Evolutionary conservation across 179 eudicot species (phyloP).

Genomic region (Heliamphora pulchella): DNA sequence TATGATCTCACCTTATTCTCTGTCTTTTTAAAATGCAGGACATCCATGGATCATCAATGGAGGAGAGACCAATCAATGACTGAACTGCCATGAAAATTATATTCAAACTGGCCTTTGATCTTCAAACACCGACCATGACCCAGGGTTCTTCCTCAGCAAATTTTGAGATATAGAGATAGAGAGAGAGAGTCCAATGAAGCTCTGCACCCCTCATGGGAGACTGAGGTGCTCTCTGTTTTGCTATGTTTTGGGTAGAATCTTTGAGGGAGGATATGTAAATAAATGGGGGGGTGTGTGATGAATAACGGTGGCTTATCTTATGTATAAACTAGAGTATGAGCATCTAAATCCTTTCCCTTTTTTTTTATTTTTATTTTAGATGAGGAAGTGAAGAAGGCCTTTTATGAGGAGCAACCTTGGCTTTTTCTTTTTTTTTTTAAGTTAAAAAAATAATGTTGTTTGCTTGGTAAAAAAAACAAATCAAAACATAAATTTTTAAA

Average conservation of each 20-base stretch:
- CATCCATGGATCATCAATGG: conserved; percentile 55
- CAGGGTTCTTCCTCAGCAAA: neutral
- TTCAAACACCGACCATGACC: neutral
- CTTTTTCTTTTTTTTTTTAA: no score
- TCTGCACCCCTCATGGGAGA: neutral
- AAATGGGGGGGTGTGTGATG: neutral
- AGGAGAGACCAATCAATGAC: conserved; percentile 25
- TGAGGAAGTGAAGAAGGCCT: no score
- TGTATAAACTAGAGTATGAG: neutral
- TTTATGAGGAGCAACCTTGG: no score
- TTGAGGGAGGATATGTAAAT: neutral
- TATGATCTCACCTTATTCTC: neutral
- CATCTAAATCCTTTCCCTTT: conserved; percentile 2
- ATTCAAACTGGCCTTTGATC: neutral
- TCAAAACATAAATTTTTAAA: no score
- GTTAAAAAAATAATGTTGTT: no score
- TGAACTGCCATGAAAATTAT: conserved; percentile 30
- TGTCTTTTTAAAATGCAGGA: conserved; percentile 27
- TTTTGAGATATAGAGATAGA: neutral
- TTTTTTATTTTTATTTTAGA: no score
- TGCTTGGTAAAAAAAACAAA: no score
- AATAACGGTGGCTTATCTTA: neutral
- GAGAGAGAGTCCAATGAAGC: neutral
- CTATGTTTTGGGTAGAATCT: neutral
- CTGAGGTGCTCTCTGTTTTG: neutral